Base-by-base conservation (phyloP, 2,329 filamentous ascomycete genomes). In the Penicillium sp. region DNA sequence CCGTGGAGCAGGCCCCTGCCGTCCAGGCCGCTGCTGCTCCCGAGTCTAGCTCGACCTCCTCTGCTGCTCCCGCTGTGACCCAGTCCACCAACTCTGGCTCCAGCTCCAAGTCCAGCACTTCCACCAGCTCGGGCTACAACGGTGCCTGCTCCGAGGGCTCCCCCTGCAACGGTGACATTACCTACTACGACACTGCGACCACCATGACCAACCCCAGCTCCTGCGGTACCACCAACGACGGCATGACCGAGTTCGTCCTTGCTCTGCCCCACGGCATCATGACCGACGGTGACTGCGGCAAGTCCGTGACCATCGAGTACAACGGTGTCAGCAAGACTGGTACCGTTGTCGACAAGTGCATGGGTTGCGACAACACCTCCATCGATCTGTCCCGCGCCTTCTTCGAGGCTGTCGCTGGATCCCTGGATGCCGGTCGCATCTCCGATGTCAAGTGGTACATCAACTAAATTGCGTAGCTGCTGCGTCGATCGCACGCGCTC, bases 261-360 rank as follows among this genome's bases (percentile, higher is more conserved):
- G 88, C 88, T 50, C 74, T 94, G 45, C 80, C 85, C 18, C 59
- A 75, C 37, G 70, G 60, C 4, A 70, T 87, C 62, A 88, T 90
- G 81, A 73, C 67, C 58, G 87, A 90, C 75, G 77, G 80, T 41
- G 78, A 81, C 66, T 93, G 88, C 69, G 83, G 82, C 65, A 78
- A 82, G 72, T 81, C 71, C 42, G 78, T 90, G 62, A 82, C 77
- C 55, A 81, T 90, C 71, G 71, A 60, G 36, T 74, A 73, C 64
- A 74, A 77, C 43, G 85, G 85, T 66, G 78, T 79, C 66, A 76
- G 75, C 2, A 65, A 73, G 57, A 73, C 67, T 2, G 86, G 81
- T 52, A 77, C 59, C 3, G 80, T 90, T 52, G 78, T 77, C 45
- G 88, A 93, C 74, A 88, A 87, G 73, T 93, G 88, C 76, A 79